phyloP scores from a whole-genome alignment of 805 yeast species.

The Candida yuanshanica region DNA sequence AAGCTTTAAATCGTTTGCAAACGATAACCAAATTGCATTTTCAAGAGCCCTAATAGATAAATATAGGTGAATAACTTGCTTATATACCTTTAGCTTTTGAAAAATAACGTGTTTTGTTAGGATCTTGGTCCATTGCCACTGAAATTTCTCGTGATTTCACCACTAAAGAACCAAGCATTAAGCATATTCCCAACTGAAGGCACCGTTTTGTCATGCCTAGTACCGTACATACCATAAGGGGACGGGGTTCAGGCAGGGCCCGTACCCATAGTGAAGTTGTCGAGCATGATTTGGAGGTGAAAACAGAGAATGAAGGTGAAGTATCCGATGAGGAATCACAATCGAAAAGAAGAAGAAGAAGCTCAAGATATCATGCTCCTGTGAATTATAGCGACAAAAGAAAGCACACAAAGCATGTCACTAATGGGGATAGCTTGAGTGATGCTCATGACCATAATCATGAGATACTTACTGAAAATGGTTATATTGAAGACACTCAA shows the following conservation, averaged over 20 bases:
- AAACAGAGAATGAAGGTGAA: background rate
- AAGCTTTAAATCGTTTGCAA: background rate
- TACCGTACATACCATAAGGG: background rate
- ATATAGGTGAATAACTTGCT: background rate
- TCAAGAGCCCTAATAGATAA: background rate
- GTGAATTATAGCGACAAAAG: conserved; percentile 8
- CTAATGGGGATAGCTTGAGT: background rate
- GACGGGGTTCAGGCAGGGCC: background rate
- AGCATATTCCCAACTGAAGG: no score
- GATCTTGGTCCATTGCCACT: background rate
- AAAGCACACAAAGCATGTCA: background rate
- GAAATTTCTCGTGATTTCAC: background rate
- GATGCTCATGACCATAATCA: conserved; percentile 1
- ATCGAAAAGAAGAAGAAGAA: conserved; percentile 6
- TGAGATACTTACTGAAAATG: background rate
- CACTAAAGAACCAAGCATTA: no score
- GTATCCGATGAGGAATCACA: background rate
- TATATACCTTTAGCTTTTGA: background rate
- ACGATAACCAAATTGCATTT: background rate
- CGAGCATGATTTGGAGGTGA: background rate
- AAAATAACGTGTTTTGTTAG: background rate
- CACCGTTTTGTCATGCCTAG: background rate
- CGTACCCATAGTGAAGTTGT: background rate
- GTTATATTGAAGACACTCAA: conserved; percentile 4
- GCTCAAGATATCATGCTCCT: conserved; percentile 7